Conservation (phyloP, 192 early-diverging fungal genomes). For the Linnemannia hyalina region DNA sequence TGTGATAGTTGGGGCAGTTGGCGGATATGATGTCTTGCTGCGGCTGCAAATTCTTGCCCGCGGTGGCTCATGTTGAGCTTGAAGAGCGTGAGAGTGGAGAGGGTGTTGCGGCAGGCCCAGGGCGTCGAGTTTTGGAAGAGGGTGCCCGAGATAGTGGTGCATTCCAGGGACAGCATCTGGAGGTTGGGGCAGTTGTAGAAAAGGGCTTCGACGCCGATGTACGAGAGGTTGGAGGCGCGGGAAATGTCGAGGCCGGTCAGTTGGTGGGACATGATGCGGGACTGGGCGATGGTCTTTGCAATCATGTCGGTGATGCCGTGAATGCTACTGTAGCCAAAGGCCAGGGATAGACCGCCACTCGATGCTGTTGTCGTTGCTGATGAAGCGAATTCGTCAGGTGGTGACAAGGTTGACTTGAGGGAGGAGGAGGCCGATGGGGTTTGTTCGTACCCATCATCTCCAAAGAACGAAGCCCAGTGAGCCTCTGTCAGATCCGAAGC, state of each 20-base stretch:
- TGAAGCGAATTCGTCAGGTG: neutral
- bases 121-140: neutral
- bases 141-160: neutral
- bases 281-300: neutral
- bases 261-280: neutral
- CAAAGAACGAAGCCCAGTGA: neutral
- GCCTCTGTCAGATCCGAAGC: neutral
- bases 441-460: neutral
- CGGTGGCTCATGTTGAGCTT: neutral
- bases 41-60: neutral
- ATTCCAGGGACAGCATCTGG: neutral
- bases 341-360: neutral
- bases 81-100: neutral
- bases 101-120: neutral
- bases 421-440: neutral
- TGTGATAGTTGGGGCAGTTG: neutral
- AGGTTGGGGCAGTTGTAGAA: neutral
- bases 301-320: neutral
- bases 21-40: neutral
- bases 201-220: neutral
- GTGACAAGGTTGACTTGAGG: neutral
- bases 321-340: neutral
- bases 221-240: neutral
- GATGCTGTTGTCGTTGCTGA: neutral
- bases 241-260: neutral